Conservation (phyloP, 2,329 filamentous ascomycete species). For the Fusarium tjaetaba region DNA sequence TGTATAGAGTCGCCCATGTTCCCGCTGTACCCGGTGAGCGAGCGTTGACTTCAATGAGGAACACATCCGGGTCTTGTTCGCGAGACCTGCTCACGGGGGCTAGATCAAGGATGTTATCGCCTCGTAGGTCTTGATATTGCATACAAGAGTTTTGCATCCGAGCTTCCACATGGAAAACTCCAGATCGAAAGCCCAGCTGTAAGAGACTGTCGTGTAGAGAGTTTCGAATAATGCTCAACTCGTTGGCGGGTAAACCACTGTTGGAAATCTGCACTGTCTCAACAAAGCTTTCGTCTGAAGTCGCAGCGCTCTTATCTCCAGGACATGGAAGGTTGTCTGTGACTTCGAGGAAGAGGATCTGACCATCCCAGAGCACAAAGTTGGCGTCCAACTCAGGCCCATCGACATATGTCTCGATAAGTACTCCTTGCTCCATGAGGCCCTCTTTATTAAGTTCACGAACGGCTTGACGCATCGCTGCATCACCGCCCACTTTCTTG, state of each 20-base stretch:
- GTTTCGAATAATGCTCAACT: background rate
- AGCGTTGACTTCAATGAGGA: background rate
- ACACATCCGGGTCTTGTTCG: background rate
- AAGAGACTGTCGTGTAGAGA: background rate
- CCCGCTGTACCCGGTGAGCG: background rate
- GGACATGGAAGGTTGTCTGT: background rate
- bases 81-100: background rate
- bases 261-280: background rate
- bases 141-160: background rate
- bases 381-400: background rate
- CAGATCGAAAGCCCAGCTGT: background rate
- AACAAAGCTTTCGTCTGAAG: background rate
- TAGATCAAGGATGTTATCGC: background rate
- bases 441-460: background rate
- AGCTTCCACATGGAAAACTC: background rate
- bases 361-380: background rate
- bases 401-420: background rate
- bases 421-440: background rate
- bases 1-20: background rate
- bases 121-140: background rate
- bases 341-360: background rate
- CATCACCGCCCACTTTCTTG: background rate
- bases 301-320: background rate
- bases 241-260: background rate
- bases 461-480: background rate